Evolutionary conservation across 2,329 filamentous ascomycete species (phyloP), one percentile per base, ranked within the genome.

Genomic region (Botrytis galanthina): DNA sequence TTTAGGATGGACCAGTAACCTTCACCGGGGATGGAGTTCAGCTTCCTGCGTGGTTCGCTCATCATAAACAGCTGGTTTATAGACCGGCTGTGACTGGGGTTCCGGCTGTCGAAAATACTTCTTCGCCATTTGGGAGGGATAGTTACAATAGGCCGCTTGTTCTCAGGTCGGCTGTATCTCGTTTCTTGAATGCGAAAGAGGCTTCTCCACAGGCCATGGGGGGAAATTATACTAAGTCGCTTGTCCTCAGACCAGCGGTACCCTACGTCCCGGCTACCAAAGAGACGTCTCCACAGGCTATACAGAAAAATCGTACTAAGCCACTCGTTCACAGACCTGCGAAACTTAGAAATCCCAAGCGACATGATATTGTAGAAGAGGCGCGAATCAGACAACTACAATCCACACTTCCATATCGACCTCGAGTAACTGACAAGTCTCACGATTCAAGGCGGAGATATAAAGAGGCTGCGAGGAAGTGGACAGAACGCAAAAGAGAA

Each of bases 281-380:
- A 7, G 48, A 51, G 9, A 51, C 26, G n/a, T 51, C 48, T 51
- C 48, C 26, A n/a, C 48, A 51, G 4, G 9, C 6, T 14, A 4
- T 14, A 14, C 6, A 1, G 26, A 4, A 18, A 16, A n/a, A 1
- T 18, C 51, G 6, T 4, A 29, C n/a, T 1, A 29, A 54, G 14
- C 3, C 51, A 1, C 51, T 57, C 4, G n/a, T 29, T 5, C n/a
- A 18, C 6, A 57, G 51, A 9, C 51, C 51, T 8, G 51, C 51
- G 2, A 18, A 18, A 57, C n/a, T 0, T 8, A 3, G 6, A 29
- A 57, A 2, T 57, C 1, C 0, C 8, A 18, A 0, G 6, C 6
- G 16, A 16, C n/a, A 57, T 0, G 6, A 57, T 57, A 16, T 57
- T 7, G n/a, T 14, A 57, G 14, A 57, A 57, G 2, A 9, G 14